Evolutionary conservation across 2,329 filamentous ascomycete species (phyloP), one percentile per base, ranked within the genome.

Genomic region (Colletotrichum godetiae): DNA sequence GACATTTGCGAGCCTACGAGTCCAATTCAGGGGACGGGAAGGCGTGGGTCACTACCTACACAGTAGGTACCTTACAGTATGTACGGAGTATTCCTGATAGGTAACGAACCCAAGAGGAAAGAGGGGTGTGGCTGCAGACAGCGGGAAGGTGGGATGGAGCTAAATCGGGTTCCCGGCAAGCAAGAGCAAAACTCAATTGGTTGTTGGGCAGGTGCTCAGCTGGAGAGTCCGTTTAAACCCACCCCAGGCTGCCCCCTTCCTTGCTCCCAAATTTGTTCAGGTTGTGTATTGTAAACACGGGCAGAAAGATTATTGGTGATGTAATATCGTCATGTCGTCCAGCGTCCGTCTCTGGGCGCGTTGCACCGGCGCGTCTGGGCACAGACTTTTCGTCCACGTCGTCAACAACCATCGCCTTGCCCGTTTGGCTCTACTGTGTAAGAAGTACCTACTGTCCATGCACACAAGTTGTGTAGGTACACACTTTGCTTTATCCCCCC

Each of bases 321-420:
- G 71, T 66, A 73, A 73, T 71, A 33, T 37, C 19, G 33, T 57
- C 29, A 22, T 33, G 55, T 56, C 59, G 53, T 56, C 55, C 59
- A 70, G 60, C 59, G 35, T 49, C 60, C 42, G 60, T 33, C 33
- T 46, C 52, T 46, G 42, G 46, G 59, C 70, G 56, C 55, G 70
- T 65, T 61, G 56, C 67, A 70, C 60, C 56, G 42, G 67, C 67
- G 70, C 70, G 67, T 70, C 67, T 70, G 33, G 60, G 67, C 67
- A 73, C 60, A 60, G 67, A 27, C 66, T 19, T 37, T 31, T n/a
- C 12, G 24, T 29, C 59, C 59, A 49, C 24, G 35, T 61, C 58
- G 37, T 49, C 59, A 11, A 31, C 61, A 11, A 63, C 29, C 7
- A 15, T 19, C 46, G n/a, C 29, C 46, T 35, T 53, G 60, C 35